Base-by-base conservation (phyloP, 257 asterid species). In the Solanum medicagineum region DNA sequence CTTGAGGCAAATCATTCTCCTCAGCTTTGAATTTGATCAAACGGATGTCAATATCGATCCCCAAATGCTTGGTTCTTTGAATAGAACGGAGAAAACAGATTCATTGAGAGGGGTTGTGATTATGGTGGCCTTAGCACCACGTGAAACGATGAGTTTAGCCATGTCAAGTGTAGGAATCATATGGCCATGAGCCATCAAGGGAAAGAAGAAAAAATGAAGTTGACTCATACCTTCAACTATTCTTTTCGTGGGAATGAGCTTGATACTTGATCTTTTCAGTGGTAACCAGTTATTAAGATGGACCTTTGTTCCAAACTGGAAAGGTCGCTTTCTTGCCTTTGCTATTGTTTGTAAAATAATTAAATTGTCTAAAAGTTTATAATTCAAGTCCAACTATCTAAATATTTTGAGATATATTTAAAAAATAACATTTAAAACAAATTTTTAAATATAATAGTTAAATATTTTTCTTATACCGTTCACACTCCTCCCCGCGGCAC, bases 171-270 rank as follows among this genome's bases (percentile, higher is more conserved):
- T 86, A 15, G 97, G 97, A 19, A 90, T 91, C 91, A 92, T 87
- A 90, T 93, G 94, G 51, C 94, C 95, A 19, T 92, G 91, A 36
- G 93, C 94, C 92, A 92, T 70, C 12, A 86, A 4, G 1, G 95
- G 95, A 11, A 91, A 66, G 26, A 93, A 84, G 49, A 80, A 81
- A 29, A 92, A 60, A 56, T 88, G 92, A 11, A 88, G 80, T 70
- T 79, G 85, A 49, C 86, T 77, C 93, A 89, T 69, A 12, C 9
- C 47, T 44, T 44, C 42, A 36, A 36, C 42, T 8, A 7, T 6
- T 1, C 22, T 62, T 22, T 0, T 10, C 6, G 3, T 13, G 17
- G 74, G 47, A 66, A 66, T 65, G 12, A 2, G 44, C 44, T 32
- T 70, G 10, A 8, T 66, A 7, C 22, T 66, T 29, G 22, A 14